Evolutionary conservation across 495 filamentous ascomycete genomes (phyloP).

Genomic region (Diplogelasinospora grovesii): DNA sequence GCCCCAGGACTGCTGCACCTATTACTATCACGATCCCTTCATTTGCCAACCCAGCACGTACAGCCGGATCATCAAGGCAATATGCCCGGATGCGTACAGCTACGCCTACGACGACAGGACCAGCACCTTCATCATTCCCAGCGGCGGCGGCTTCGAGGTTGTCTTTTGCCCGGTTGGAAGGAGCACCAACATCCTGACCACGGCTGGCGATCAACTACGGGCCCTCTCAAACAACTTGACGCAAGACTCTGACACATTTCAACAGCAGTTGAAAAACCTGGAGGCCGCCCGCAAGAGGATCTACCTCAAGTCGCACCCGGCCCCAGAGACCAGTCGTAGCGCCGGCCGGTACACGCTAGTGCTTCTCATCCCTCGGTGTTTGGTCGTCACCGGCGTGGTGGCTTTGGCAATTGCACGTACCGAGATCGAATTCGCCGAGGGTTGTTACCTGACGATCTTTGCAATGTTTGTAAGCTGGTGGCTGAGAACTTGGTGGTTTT

Average conservation of each 20-base stretch:
- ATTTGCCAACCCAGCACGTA: conserved; percentile 58
- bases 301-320: conserved; percentile 13
- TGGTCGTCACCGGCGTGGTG: too few species aligned
- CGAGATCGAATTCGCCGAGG: too few species aligned
- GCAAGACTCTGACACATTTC: too few species aligned
- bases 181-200: conserved; percentile 59
- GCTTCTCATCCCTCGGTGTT: too few species aligned
- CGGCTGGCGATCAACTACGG: conserved; percentile 38
- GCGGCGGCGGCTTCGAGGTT: conserved; percentile 67
- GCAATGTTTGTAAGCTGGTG: too few species aligned
- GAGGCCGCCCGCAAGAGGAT: conserved; percentile 18
- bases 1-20: conserved; percentile 63
- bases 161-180: conserved; percentile 65
- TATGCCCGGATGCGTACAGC: conserved; percentile 79
- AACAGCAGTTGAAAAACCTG: too few species aligned
- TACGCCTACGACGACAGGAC: conserved; percentile 71
- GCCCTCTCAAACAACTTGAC: too few species aligned
- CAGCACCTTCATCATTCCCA: conserved; percentile 69
- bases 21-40: conserved; percentile 47
- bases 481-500: too few species aligned
- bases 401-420: too few species aligned
- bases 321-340: too few species aligned
- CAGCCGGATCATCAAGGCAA: conserved; percentile 54
- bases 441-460: too few species aligned
- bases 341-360: too few species aligned